Evolutionary conservation across 306 rosid species (phyloP).

Genomic region (Trifolium subterraneum): DNA sequence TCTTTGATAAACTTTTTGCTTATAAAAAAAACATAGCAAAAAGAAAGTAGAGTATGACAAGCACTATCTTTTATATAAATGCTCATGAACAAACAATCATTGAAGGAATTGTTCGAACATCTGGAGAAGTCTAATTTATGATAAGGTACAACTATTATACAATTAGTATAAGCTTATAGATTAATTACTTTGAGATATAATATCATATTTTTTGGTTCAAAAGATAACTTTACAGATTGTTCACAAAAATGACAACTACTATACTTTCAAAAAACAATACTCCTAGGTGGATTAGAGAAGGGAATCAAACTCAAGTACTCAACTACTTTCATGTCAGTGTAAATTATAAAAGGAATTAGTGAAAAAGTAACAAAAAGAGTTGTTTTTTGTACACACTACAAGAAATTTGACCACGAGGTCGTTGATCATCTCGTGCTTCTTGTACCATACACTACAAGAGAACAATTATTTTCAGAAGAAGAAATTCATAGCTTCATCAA

Average conservation of each 20-base stretch:
- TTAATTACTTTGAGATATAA: slow-evolving; percentile 22
- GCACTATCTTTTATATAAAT: slow-evolving; percentile 5
- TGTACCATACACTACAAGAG: too few relatives aligned
- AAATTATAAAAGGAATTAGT: neutral
- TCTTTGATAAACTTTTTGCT: neutral
- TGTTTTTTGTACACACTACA: too few relatives aligned
- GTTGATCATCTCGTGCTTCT: too few relatives aligned
- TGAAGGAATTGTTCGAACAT: neutral
- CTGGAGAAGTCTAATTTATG: slow-evolving; percentile 19
- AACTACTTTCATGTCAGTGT: neutral
- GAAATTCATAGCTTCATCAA: too few relatives aligned
- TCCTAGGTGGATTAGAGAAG: neutral
- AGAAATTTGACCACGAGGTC: too few relatives aligned
- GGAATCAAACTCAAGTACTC: slow-evolving; percentile 6
- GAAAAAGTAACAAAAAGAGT: neutral
- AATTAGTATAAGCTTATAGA: neutral
- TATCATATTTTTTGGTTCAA: neutral
- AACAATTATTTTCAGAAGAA: too few relatives aligned
- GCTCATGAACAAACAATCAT: slow-evolving; percentile 22
- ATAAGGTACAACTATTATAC: neutral
- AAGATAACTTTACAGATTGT: slow-evolving; percentile 24
- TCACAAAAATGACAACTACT: neutral
- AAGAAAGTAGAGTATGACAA: slow-evolving; percentile 3
- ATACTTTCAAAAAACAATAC: neutral
- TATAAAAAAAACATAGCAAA: neutral